Percentiles rank a stretch among this genome's conserved stretches.
Conservation (phyloP, 2,329 filamentous ascomycete genomes). For the Cladosporium cucumerinum region DNA sequence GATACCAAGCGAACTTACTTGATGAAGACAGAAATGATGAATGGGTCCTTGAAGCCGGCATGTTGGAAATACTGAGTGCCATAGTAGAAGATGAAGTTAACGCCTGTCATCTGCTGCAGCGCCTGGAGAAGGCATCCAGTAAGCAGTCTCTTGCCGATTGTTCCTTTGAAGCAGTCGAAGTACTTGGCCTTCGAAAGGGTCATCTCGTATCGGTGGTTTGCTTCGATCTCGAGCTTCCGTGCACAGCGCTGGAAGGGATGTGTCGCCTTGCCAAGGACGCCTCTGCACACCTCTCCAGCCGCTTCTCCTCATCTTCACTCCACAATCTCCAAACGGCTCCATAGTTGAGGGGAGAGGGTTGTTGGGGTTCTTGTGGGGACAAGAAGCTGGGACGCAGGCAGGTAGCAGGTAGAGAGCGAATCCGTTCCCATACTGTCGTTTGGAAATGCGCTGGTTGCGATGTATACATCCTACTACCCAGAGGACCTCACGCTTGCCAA, state of each 20-base stretch:
- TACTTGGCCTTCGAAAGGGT: constrained; percentile 62
- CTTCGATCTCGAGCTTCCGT: constrained; percentile 61
- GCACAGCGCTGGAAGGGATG: background rate
- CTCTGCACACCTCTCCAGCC: background rate
- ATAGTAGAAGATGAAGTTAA: constrained; percentile 69
- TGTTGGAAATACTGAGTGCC: constrained; percentile 60
- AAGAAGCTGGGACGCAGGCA: background rate
- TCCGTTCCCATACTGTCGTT: background rate
- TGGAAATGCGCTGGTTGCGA: background rate
- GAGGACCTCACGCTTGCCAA: constrained; percentile 1
- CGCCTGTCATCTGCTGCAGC: constrained; percentile 63
- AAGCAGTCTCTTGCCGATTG: constrained; percentile 48
- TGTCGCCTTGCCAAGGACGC: background rate
- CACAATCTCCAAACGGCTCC: constrained; percentile 3
- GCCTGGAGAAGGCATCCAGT: constrained; percentile 47
- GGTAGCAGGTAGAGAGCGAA: background rate
- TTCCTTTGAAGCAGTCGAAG: constrained; percentile 58
- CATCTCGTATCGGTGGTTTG: constrained; percentile 74
- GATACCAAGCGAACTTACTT: constrained; percentile 5
- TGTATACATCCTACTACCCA: background rate
- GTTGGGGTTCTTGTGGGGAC: background rate
- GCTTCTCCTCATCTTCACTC: constrained; percentile 2
- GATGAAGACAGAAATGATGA: constrained; percentile 68
- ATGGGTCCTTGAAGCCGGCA: constrained; percentile 18
- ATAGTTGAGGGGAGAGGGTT: background rate